Evolutionary conservation across 179 eudicot species (phyloP).

Genomic region (Actinidia arguta): DNA sequence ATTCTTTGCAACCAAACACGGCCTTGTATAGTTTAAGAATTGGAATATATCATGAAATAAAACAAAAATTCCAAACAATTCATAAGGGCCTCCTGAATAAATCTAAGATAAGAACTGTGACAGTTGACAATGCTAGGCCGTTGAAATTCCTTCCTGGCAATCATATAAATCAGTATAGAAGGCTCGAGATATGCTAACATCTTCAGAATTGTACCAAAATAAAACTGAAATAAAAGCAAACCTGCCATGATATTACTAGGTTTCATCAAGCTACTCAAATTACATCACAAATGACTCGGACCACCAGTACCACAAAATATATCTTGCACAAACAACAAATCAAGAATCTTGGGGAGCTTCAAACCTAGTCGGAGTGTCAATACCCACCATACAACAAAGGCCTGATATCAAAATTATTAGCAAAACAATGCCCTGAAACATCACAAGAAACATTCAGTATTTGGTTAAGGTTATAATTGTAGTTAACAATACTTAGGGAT

Average conservation of each 20-base stretch:
- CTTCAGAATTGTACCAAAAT: neutral
- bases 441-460: neutral
- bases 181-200: neutral
- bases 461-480: no score
- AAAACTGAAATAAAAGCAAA: neutral
- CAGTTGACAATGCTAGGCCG: no score
- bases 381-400: slow-evolving; percentile 98
- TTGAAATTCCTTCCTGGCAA: no score
- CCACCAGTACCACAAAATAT: neutral
- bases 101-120: no score
- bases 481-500: neutral
- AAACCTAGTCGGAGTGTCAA: slow-evolving; percentile 94
- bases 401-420: slow-evolving; percentile 91
- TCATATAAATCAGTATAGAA: no score
- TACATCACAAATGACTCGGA: slow-evolving; percentile 4
- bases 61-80: no score
- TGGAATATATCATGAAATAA: no score
- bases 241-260: neutral
- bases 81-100: no score
- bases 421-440: slow-evolving; percentile 79
- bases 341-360: slow-evolving; percentile 89
- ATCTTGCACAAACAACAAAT: slow-evolving; percentile 4
- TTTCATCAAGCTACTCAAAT: neutral
- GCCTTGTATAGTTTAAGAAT: no score
- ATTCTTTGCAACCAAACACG: no score